Base-by-base conservation (phyloP, 2,329 filamentous ascomycete genomes). In the Iodosphaeria phyllophila region DNA sequence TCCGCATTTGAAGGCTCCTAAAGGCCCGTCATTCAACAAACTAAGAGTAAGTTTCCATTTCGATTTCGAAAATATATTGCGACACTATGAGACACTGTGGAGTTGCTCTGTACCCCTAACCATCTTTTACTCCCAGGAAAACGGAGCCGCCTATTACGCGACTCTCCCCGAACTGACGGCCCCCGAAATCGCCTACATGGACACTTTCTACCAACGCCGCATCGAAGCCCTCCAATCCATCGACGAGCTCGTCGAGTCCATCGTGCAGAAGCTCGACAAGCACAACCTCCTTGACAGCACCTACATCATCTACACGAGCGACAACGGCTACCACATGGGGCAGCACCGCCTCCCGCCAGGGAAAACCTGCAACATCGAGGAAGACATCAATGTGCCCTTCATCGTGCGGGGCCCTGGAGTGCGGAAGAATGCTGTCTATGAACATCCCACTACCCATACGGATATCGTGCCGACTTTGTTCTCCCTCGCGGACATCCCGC, bases 1-100 rank as follows among this genome's bases (percentile, higher is more conserved):
- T 39, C 42, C 54, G 5, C 57, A 63, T 24, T 57, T 54, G 0
- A 58, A 52, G 12, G 58, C 75, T 0, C 73, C 74, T 0, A 51
- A 73, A 7, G 67, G 58, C 1, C 48, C 54, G 0, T 64, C 67
- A 38, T 78, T 77, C 46, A 78, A 79, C 36, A 71, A 73, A 0
- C 55, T 63, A 4, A 49, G 52, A n/a, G 24, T 30, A 10, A 28
- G 25, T n/a, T n/a, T n/a, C n/a, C n/a, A n/a, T n/a, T n/a, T n/a
- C n/a, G n/a, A n/a, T n/a, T n/a, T n/a, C n/a, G n/a, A n/a, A n/a
- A n/a, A n/a, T n/a, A n/a, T n/a, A n/a, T n/a, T n/a, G n/a, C n/a
- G n/a, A n/a, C n/a, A n/a, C n/a, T n/a, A n/a, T n/a, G n/a, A n/a
- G n/a, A n/a, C n/a, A n/a, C n/a, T n/a, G n/a, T n/a, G n/a, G n/a